Percentiles rank a stretch among this genome's conserved stretches.
These are phyloP conservation scores for Mikania micrantha DNA, from an alignment of 129 eudicot genomes.

Conservation along the genomic window DNA sequence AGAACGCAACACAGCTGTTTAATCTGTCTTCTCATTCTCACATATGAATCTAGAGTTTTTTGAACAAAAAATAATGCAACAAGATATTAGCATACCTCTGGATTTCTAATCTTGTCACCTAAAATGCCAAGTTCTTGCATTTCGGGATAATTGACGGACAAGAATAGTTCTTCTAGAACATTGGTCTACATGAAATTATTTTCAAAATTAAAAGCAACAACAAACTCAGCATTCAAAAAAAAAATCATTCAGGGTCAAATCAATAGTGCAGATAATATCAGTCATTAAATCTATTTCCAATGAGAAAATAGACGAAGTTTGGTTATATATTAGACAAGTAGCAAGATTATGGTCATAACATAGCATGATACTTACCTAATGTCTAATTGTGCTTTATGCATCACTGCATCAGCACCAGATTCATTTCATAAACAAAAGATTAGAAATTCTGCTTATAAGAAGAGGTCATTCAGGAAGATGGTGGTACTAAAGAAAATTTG, in stretches of 20 bases:
- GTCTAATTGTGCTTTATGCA: slow-evolving; percentile 6
- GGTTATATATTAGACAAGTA: not conserved
- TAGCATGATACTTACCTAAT: slow-evolving; percentile 8
- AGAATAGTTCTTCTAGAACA: slow-evolving; percentile 71
- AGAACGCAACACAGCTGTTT: not conserved
- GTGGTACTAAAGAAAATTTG: not conserved
- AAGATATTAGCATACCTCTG: slow-evolving; percentile 45
- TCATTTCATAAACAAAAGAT: not conserved
- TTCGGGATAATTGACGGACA: slow-evolving; percentile 45
- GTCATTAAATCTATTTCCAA: not conserved
- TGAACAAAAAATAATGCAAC: not conserved
- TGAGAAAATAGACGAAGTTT: not conserved
- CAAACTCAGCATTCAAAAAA: not conserved
- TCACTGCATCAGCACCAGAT: slow-evolving; percentile 2
- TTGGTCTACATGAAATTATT: slow-evolving; percentile 42
- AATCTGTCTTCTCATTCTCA: not conserved
- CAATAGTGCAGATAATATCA: not conserved
- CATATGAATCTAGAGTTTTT: not conserved
- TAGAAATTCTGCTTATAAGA: not conserved
- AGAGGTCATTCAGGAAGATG: slow-evolving; percentile 1
- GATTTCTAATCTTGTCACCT: slow-evolving; percentile 61
- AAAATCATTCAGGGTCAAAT: slow-evolving; percentile 1
- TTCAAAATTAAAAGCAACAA: slow-evolving; percentile 17
- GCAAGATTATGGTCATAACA: not conserved
- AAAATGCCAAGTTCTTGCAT: slow-evolving; percentile 45